A percentile compares a stretch with the other conserved stretches of the same genome.
Conservation (phyloP, 2,329 filamentous ascomycete genomes). For the Chalaropsis thielavioides region DNA sequence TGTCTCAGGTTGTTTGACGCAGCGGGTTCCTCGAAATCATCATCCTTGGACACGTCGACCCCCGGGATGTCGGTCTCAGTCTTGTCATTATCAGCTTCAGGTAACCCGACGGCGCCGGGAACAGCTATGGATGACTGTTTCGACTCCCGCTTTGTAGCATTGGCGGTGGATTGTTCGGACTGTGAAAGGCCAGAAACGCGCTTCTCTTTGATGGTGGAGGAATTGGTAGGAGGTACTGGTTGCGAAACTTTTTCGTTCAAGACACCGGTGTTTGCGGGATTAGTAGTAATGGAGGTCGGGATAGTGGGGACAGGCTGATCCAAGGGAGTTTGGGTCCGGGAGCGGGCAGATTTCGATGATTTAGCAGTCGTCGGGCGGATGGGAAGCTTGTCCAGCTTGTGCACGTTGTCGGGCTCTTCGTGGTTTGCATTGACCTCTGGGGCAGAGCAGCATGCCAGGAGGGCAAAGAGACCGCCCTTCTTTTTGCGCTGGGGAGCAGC, state of each 20-base stretch:
- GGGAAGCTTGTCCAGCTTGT: conserved; percentile 44
- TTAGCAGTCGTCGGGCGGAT: conserved; percentile 40
- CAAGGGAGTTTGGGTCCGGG: conserved; percentile 36
- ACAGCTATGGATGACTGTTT: conserved; percentile 29
- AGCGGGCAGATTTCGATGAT: conserved; percentile 23
- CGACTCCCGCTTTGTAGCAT: conserved; percentile 31
- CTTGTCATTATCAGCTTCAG: conserved; percentile 27
- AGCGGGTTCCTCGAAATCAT: conserved; percentile 40
- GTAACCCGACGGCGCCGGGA: conserved; percentile 23
- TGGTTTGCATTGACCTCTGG: conserved; percentile 44
- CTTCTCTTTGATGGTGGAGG: conserved; percentile 30
- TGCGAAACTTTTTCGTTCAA: conserved; percentile 37
- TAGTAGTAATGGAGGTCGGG: not conserved
- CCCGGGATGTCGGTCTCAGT: conserved; percentile 30
- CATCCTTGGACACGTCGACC: conserved; percentile 53
- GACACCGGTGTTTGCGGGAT: conserved; percentile 26
- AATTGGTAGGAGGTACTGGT: conserved; percentile 23
- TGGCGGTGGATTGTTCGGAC: conserved; percentile 32
- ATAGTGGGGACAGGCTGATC: conserved; percentile 32
- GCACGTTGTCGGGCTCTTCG: conserved; percentile 39
- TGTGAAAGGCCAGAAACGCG: conserved; percentile 33
- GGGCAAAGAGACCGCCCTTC: conserved; percentile 39
- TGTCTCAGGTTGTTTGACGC: conserved; percentile 29
- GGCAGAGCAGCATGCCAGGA: conserved; percentile 53
- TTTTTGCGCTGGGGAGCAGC: conserved; percentile 39